Conservation (phyloP, 768 basidiomycete species). For the Suillus fuscotomentosus region DNA sequence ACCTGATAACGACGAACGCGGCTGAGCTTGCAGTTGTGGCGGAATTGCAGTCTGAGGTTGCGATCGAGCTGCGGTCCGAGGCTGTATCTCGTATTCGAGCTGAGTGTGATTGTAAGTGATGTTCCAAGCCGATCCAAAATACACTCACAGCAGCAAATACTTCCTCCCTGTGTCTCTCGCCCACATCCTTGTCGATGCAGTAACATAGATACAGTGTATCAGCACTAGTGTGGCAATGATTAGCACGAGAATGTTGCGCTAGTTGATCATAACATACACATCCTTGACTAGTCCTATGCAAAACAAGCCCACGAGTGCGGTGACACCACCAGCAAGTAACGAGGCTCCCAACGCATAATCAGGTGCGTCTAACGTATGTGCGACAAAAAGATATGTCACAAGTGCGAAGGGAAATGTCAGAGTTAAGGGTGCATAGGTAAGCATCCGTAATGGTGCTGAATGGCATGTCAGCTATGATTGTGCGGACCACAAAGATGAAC, state of each 20-base stretch:
- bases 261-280: slow-evolving; percentile 41
- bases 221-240: slow-evolving; percentile 36
- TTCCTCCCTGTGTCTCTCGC: slow-evolving; percentile 48
- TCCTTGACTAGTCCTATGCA: slow-evolving; percentile 82
- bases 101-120: slow-evolving; percentile 14
- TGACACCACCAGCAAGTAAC: slow-evolving; percentile 74
- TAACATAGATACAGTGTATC: slow-evolving; percentile 69
- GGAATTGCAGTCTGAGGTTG: slow-evolving; percentile 17
- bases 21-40: slow-evolving; percentile 16
- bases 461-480: background rate
- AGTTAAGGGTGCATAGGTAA: slow-evolving; percentile 71
- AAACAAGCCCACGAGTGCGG: slow-evolving; percentile 79
- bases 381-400: slow-evolving; percentile 85
- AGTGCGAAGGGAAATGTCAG: slow-evolving; percentile 82
- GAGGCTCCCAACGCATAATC: slow-evolving; percentile 73
- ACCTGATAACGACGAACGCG: slow-evolving; percentile 3
- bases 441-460: slow-evolving; percentile 62
- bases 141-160: slow-evolving; percentile 54
- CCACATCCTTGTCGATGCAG: slow-evolving; percentile 59
- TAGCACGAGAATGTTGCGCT: background rate
- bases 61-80: slow-evolving; percentile 11
- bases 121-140: background rate
- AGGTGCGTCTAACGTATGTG: slow-evolving; percentile 71
- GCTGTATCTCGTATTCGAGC: slow-evolving; percentile 41
- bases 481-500: slow-evolving; percentile 20